Conservation (phyloP, 345 rosid genomes). For the Orychophragmus violaceus region DNA sequence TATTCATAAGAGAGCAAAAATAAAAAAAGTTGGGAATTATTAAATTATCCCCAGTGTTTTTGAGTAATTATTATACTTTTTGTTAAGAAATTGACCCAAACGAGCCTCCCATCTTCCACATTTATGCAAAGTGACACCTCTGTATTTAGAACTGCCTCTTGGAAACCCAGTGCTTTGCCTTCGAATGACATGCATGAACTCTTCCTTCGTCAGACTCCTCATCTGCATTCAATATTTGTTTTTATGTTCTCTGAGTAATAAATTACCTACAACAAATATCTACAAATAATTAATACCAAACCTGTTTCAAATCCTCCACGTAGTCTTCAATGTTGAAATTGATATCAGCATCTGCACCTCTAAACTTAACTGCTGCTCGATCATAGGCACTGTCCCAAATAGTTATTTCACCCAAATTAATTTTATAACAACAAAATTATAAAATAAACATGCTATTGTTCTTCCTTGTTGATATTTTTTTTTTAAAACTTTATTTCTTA, state of each 20-base stretch:
- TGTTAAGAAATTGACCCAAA: constrained; percentile 90
- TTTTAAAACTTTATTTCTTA: too few species aligned
- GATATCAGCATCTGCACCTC: constrained; percentile 93
- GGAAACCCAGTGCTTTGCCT: constrained; percentile 97
- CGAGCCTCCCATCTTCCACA: constrained; percentile 99
- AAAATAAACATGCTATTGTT: neutral
- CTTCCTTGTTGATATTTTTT: neutral
- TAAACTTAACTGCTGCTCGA: constrained; percentile 93
- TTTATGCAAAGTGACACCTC: constrained; percentile 97
- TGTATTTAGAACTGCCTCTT: constrained; percentile 91
- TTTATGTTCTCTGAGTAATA: neutral
- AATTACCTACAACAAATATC: too few species aligned
- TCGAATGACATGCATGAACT: constrained; percentile 89
- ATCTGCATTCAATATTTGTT: constrained; percentile 37
- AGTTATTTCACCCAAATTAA: neutral
- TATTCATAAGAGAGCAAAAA: neutral
- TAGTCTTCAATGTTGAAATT: constrained; percentile 83
- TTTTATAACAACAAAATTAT: neutral
- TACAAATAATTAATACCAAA: neutral
- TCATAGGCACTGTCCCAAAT: constrained; percentile 74
- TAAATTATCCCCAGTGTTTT: neutral
- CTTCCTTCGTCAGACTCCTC: constrained; percentile 82
- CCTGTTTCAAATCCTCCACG: constrained; percentile 90
- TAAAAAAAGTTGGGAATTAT: neutral
- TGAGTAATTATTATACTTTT: constrained; percentile 49